A percentile compares a stretch with the other conserved stretches of the same genome.
phyloP scores from a whole-genome alignment of 345 rosid species.

The Rhodamnia argentea region DNA sequence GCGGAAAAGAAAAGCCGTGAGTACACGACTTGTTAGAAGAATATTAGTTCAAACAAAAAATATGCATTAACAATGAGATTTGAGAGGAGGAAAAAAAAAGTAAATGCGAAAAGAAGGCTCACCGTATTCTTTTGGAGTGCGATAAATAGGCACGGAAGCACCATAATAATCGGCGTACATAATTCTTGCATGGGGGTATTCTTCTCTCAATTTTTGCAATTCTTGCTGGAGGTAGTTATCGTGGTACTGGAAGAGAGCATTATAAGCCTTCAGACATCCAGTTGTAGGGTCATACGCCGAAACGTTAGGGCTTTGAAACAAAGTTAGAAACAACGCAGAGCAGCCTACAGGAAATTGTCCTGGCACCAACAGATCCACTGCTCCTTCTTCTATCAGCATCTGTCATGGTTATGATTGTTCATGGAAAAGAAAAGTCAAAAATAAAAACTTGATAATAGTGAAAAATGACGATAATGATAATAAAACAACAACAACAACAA shows the following conservation, averaged over 20 bases:
- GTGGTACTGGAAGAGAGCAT: constrained; percentile 36
- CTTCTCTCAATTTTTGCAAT: constrained; percentile 18
- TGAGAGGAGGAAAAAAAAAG: not conserved
- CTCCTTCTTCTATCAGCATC: constrained; percentile 61
- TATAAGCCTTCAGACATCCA: constrained; percentile 38
- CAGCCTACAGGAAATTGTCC: constrained; percentile 62
- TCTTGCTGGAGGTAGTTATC: constrained; percentile 28
- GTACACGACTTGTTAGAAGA: no score
- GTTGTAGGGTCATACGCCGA: constrained; percentile 31
- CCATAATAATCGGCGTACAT: constrained; percentile 47
- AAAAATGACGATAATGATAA: not conserved
- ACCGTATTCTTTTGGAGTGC: constrained; percentile 37
- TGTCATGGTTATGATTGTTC: not conserved
- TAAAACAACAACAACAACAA: not conserved
- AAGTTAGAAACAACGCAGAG: constrained; percentile 34
- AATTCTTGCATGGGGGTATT: constrained; percentile 38
- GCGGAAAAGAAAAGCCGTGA: no score
- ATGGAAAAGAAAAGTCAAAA: no score
- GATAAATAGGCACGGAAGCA: constrained; percentile 27
- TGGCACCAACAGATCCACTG: constrained; percentile 49
- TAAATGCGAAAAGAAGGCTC: not conserved
- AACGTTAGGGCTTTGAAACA: constrained; percentile 18
- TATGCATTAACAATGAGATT: no score
- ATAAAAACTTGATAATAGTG: no score
- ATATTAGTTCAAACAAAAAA: no score